Evolutionary conservation across 306 rosid species (phyloP), one percentile per base, ranked within the genome.

Genomic region (Quercus engelmannii): DNA sequence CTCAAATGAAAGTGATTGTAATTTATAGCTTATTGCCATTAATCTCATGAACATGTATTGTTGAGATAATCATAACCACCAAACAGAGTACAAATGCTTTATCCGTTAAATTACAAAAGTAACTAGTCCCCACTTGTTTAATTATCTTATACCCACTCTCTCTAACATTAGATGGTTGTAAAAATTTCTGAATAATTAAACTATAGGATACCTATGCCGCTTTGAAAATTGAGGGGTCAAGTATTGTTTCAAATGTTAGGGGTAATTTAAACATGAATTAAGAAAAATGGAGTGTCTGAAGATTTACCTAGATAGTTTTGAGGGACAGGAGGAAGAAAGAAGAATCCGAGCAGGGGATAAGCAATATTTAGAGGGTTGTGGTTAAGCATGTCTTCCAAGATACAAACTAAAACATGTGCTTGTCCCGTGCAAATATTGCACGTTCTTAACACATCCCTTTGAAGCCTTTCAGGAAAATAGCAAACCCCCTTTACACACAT

Each of bases 141-240:
- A 69, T 46, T 46, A 28, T 59, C 14, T 23, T 15, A 72, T 5
- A 43, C 41, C 14, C 12, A 31, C 56, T 68, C 33, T 55, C 54
- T 20, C 79, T 73, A 70, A 69, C 28, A 2, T 6, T 69, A 76
- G 43, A 71, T 51, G 33, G 56, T 73, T 25, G 41, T 12, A 26
- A 28, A 28, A 17, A 14, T 25, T 51, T 64, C 38, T 19, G 33
- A n/a, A 69, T 69, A 30, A 12, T n/a, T 43, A 64, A 28, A 21
- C 69, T 62, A 65, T 57, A 49, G 79, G 76, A 41, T 25, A 62
- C 68, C 35, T 26, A 63, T 18, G 52, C 77, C 71, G 30, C 83
- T 30, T 73, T 25, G 69, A 58, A 84, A 61, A 26, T 8, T 28
- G 56, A 64, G 54, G 59, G 63, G 46, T 31, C 55, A 57, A 67